These are phyloP conservation scores for Gentiana macrophylla DNA, from an alignment of 257 asterid species.

Conservation along the genomic window DNA sequence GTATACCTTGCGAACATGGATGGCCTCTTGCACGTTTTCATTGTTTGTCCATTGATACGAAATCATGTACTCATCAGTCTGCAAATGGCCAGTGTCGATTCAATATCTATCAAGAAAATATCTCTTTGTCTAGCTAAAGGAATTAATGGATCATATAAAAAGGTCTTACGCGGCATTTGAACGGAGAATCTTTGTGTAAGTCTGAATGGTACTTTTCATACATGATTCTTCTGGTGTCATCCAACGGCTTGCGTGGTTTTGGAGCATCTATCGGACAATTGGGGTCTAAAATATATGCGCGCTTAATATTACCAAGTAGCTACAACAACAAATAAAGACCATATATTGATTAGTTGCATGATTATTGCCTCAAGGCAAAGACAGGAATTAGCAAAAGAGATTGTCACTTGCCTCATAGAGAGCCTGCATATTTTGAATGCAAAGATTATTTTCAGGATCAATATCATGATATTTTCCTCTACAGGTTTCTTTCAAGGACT, in stretches of 20 bases:
- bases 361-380: neutral
- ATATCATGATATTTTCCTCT: slow-evolving; percentile 15
- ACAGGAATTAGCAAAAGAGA: too few species aligned
- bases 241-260: neutral
- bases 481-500: slow-evolving; percentile 16
- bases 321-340: neutral
- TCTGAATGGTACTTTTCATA: too few species aligned
- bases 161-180: neutral
- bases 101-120: neutral
- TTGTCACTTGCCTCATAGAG: slow-evolving; percentile 9
- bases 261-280: slow-evolving; percentile 6
- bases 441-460: slow-evolving; percentile 12
- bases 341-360: too few species aligned
- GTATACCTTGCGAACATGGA: slow-evolving; percentile 27
- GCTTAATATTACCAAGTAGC: slow-evolving; percentile 7
- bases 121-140: neutral
- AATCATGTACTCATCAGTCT: slow-evolving; percentile 15
- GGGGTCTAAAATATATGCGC: slow-evolving; percentile 8
- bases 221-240: slow-evolving; percentile 3
- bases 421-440: slow-evolving; percentile 14
- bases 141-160: neutral
- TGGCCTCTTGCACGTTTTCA: slow-evolving; percentile 20
- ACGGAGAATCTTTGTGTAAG: too few species aligned
- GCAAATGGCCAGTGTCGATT: too few species aligned
- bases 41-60: slow-evolving; percentile 22